Conservation (phyloP, 306 rosid genomes). For the Quillaja saponaria region DNA sequence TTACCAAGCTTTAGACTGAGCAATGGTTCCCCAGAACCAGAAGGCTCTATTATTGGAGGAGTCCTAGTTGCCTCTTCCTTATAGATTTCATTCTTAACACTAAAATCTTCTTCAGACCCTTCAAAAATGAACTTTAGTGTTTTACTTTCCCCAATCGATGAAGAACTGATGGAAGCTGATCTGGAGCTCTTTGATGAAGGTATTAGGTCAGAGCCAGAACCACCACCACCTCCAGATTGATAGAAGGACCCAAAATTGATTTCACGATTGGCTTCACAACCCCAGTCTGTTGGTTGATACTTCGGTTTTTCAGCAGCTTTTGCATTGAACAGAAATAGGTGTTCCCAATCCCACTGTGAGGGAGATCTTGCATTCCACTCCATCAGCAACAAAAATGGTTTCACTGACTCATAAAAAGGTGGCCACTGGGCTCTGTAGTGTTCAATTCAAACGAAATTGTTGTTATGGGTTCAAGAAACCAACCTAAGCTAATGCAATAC, state of each 20-base stretch:
- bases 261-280: conserved; percentile 53
- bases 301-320: conserved; percentile 60
- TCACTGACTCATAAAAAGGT: conserved; percentile 32
- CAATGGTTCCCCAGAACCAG: conserved; percentile 73
- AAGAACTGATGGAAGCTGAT: conserved; percentile 72
- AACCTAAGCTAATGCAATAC: conserved; percentile 1
- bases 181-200: conserved; percentile 65
- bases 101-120: conserved; percentile 51
- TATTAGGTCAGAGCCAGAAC: conserved; percentile 53
- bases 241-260: conserved; percentile 50
- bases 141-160: conserved; percentile 70
- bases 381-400: conserved; percentile 45
- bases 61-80: conserved; percentile 44
- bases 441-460: conserved; percentile 19
- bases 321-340: conserved; percentile 50
- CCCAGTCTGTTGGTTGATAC: conserved; percentile 51
- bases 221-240: conserved; percentile 56
- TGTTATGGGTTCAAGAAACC: conserved; percentile 7
- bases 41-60: conserved; percentile 53
- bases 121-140: conserved; percentile 55
- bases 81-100: conserved; percentile 49
- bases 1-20: conserved; percentile 91
- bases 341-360: conserved; percentile 82
- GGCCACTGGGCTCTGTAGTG: conserved; percentile 46
- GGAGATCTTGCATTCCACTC: conserved; percentile 79